A percentile compares a stretch with the other conserved stretches of the same genome.
These are phyloP conservation scores for Colletotrichum tropicale DNA, from an alignment of 2,329 filamentous ascomycete species.

Conservation along the genomic window DNA sequence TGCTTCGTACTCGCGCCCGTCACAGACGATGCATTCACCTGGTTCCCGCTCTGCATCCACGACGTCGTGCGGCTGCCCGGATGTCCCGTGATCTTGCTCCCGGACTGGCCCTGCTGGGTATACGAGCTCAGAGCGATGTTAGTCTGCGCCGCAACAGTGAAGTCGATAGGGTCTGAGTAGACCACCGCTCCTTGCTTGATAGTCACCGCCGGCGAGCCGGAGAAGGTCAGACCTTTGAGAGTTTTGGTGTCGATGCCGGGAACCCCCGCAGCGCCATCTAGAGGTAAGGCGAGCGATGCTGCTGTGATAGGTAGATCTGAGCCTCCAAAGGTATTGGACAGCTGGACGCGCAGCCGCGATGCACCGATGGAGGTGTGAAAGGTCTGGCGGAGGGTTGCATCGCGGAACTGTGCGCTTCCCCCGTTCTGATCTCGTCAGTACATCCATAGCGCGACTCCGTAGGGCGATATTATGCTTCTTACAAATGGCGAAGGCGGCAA, in stretches of 20 bases:
- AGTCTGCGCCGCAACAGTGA: constrained; percentile 52
- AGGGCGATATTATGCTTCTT: constrained; percentile 27
- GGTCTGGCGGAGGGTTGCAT: constrained; percentile 71
- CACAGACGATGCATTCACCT: constrained; percentile 53
- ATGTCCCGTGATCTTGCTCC: constrained; percentile 65
- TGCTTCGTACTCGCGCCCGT: constrained; percentile 41
- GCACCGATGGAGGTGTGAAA: constrained; percentile 63
- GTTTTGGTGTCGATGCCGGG: constrained; percentile 56
- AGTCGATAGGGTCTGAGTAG: constrained; percentile 66
- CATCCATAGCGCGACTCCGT: not conserved
- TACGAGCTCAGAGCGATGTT: constrained; percentile 65
- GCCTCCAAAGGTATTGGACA: constrained; percentile 70
- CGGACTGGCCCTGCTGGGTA: constrained; percentile 58
- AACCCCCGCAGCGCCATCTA: constrained; percentile 57
- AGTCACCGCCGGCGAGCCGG: constrained; percentile 52
- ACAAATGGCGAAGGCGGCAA: constrained; percentile 66
- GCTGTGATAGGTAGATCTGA: constrained; percentile 64
- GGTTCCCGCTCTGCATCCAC: constrained; percentile 64
- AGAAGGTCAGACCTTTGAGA: constrained; percentile 62
- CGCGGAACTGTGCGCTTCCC: constrained; percentile 52
- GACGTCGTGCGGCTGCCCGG: constrained; percentile 68
- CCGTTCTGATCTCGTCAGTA: constrained; percentile 27
- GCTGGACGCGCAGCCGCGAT: constrained; percentile 61
- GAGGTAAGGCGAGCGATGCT: constrained; percentile 61
- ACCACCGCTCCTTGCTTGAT: constrained; percentile 61